Conservation (phyloP, 768 basidiomycete species). For the Strobilomyces echinocephalus region DNA sequence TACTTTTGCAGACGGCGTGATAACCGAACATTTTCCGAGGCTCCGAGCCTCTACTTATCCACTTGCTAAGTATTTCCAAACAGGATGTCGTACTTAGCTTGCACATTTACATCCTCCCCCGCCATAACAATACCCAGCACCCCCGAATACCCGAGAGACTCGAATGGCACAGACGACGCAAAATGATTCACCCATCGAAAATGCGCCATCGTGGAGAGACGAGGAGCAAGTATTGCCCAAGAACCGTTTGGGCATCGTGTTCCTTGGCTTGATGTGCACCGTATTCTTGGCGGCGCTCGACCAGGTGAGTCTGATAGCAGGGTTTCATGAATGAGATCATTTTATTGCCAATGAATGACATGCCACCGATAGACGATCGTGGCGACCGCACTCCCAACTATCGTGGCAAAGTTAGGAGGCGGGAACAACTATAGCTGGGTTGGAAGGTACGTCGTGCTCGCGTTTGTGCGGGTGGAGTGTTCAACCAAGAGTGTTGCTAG, state of each 20-base stretch:
- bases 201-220: conserved; percentile 50
- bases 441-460: conserved; percentile 44
- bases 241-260: conserved; percentile 22
- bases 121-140: too few relatives aligned
- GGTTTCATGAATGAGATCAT: too few relatives aligned
- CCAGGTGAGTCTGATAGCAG: conserved; percentile 44
- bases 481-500: conserved; percentile 32
- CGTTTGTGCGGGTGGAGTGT: background rate
- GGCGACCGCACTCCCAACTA: conserved; percentile 73
- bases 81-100: too few relatives aligned
- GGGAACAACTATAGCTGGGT: conserved; percentile 69
- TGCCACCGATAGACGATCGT: too few relatives aligned
- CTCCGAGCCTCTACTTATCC: too few relatives aligned
- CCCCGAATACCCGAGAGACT: too few relatives aligned
- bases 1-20: too few relatives aligned
- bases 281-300: conserved; percentile 48
- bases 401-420: conserved; percentile 60
- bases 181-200: conserved; percentile 6
- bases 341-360: too few relatives aligned
- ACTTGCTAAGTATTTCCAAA: too few relatives aligned
- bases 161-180: too few relatives aligned
- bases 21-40: too few relatives aligned
- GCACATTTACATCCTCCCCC: too few relatives aligned
- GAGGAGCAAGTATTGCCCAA: conserved; percentile 50
- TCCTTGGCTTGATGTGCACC: conserved; percentile 29